Evolutionary conservation across 1,284 basidiomycete genomes (phyloP).

Genomic region (Takashimella tepidaria): DNA sequence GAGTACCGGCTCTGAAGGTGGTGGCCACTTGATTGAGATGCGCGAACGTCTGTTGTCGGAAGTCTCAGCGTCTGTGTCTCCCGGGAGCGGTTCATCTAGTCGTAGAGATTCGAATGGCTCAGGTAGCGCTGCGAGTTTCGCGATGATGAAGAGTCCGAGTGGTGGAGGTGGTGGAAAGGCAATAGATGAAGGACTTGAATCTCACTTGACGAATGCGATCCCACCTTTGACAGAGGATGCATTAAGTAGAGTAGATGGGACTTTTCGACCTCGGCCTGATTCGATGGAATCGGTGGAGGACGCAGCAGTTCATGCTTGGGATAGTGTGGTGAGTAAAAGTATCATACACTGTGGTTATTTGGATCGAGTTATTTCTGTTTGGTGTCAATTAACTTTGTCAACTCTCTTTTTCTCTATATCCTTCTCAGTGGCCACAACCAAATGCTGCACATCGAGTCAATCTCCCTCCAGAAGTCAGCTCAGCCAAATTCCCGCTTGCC

Average conservation of each 20-base stretch:
- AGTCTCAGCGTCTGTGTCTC: slow-evolving; percentile 7
- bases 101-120: slow-evolving; percentile 2
- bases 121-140: not conserved
- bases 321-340: slow-evolving; percentile 41
- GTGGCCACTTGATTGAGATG: slow-evolving; percentile 30
- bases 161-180: not conserved
- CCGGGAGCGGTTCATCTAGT: slow-evolving; percentile 4
- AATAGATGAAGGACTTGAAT: slow-evolving; percentile 8
- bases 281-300: slow-evolving; percentile 1
- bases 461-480: slow-evolving; percentile 12
- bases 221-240: slow-evolving; percentile 20
- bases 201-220: slow-evolving; percentile 22
- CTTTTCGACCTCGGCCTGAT: not conserved
- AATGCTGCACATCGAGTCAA: slow-evolving; percentile 18
- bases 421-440: slow-evolving; percentile 35
- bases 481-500: slow-evolving; percentile 32
- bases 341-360: not conserved
- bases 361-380: not conserved
- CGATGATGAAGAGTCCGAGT: slow-evolving; percentile 2
- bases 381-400: not conserved
- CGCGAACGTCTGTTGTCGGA: slow-evolving; percentile 20
- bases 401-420: not conserved
- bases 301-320: slow-evolving; percentile 35
- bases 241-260: not conserved
- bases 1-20: slow-evolving; percentile 18